phyloP scores from a whole-genome alignment of 768 basidiomycete genomes.

The Agaricus blazei region DNA sequence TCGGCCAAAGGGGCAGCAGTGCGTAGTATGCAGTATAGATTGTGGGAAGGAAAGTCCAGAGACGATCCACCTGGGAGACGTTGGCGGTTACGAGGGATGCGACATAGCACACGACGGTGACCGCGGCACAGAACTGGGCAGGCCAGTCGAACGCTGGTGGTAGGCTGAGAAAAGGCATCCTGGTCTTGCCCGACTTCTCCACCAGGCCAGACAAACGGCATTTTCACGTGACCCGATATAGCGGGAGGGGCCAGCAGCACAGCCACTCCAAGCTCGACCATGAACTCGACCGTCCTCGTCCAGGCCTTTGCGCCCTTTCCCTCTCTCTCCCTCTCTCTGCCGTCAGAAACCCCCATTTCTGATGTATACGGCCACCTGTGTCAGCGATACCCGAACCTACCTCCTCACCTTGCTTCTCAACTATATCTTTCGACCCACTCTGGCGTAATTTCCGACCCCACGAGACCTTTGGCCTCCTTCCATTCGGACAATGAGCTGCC shows the following conservation, averaged over 20 bases:
- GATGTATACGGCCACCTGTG: conserved; percentile 28
- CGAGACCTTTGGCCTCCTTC: conserved; percentile 20
- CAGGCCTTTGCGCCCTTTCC: conserved; percentile 35
- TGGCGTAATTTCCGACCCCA: conserved; percentile 25
- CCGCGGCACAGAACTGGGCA: conserved; percentile 49
- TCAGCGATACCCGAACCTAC: conserved; percentile 29
- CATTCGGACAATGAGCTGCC: conserved; percentile 16
- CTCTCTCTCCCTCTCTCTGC: conserved; percentile 26
- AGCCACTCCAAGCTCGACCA: background rate
- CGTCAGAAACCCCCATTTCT: conserved; percentile 22
- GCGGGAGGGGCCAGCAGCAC: too few relatives aligned
- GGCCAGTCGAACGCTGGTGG: conserved; percentile 54
- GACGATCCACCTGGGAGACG: conserved; percentile 82
- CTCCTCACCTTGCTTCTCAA: conserved; percentile 21
- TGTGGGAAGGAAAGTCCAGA: conserved; percentile 76
- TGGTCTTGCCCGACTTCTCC: background rate
- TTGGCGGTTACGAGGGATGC: conserved; percentile 68
- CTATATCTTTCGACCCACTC: conserved; percentile 34
- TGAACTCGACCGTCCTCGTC: conserved; percentile 29
- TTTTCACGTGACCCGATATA: background rate
- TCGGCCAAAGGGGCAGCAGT: conserved; percentile 59
- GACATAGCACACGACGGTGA: conserved; percentile 46
- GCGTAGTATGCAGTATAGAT: conserved; percentile 83
- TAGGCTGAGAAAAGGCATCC: conserved; percentile 22
- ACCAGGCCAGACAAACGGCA: background rate